Base-by-base conservation (phyloP, 805 yeast species). In the Metschnikowia borealis region DNA sequence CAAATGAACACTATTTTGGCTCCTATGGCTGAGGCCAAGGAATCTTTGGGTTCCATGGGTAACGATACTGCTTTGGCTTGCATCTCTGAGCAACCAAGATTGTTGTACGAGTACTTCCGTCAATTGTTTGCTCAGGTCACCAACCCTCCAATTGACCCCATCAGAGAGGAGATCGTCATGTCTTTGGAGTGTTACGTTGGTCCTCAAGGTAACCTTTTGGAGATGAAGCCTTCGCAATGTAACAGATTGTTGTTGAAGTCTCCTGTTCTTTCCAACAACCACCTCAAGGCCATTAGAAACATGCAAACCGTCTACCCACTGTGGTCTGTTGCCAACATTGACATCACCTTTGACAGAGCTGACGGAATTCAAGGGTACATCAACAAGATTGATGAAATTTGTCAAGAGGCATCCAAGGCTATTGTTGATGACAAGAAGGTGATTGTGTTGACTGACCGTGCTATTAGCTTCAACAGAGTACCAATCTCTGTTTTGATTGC, bases 121-220 rank as follows among this genome's bases (percentile, higher is more conserved):
- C 96, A 92, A 69, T 79, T 92, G 64, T 92, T 92, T 73, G 99
- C 99, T 18, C 99, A 92, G 73, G 99, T 92, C 50, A 92, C 99
- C 32, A 92, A 92, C 73, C 99, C 99, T 51, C 98, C 99, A 46
- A 94, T 92, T 65, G 99, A 92, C 68, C 98, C 99, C 47, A 94
- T 92, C 61, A 85, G 98, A 69, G 99, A 92, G 74, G 85, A 85
- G 52, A 88, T 92, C 60, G 98, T 94, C 64, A 92, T 92, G 99
- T 89, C 97, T 11, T 79, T 94, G 59, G 97, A 92, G 69, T 92
- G 99, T 73, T 89, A 87, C 69, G 84, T 92, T 62, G 99, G 99
- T 49, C 98, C 98, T n/a, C 98, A 94, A 70, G 98, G 96, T 51
- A 92, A 92, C 67, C 73, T 92, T 57, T 79, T 92, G 63, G 98